These are phyloP conservation scores for Russula earlei DNA, from an alignment of 768 basidiomycete genomes.

Conservation along the genomic window DNA sequence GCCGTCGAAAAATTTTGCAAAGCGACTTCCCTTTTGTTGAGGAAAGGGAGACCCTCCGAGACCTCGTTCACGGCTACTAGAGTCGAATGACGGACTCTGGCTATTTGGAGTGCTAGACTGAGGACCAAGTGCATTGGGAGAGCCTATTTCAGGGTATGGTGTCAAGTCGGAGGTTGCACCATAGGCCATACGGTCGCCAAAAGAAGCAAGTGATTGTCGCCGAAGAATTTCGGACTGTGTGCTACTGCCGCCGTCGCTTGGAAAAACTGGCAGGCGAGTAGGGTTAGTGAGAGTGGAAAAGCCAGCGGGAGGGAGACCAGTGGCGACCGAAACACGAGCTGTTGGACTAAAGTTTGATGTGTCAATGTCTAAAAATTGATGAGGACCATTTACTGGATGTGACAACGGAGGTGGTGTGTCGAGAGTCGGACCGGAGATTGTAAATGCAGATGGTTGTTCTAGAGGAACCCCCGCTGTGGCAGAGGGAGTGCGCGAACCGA, in stretches of 20 bases:
- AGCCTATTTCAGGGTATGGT: conserved; percentile 7
- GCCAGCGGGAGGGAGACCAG: conserved; percentile 5
- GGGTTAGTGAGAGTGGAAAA: conserved; percentile 2
- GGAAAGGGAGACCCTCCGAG: conserved; percentile 36
- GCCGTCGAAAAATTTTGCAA: conserved; percentile 83
- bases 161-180: neutral
- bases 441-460: conserved; percentile 17
- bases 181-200: conserved; percentile 10
- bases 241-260: conserved; percentile 8
- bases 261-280: conserved; percentile 1
- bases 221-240: conserved; percentile 9
- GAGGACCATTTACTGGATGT: conserved; percentile 11
- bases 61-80: conserved; percentile 18
- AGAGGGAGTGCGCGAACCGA: conserved; percentile 27
- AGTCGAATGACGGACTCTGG: conserved; percentile 19
- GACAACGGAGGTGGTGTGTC: conserved; percentile 18
- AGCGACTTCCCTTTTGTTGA: conserved; percentile 64
- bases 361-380: conserved; percentile 1
- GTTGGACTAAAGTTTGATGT: neutral
- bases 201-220: conserved; percentile 12
- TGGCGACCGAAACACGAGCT: neutral
- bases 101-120: conserved; percentile 12
- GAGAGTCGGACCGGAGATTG: conserved; percentile 18
- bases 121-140: neutral
- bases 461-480: conserved; percentile 11